These are phyloP conservation scores for Periconia macrospinosa DNA, from an alignment of 2,329 filamentous ascomycete species.

Conservation along the genomic window DNA sequence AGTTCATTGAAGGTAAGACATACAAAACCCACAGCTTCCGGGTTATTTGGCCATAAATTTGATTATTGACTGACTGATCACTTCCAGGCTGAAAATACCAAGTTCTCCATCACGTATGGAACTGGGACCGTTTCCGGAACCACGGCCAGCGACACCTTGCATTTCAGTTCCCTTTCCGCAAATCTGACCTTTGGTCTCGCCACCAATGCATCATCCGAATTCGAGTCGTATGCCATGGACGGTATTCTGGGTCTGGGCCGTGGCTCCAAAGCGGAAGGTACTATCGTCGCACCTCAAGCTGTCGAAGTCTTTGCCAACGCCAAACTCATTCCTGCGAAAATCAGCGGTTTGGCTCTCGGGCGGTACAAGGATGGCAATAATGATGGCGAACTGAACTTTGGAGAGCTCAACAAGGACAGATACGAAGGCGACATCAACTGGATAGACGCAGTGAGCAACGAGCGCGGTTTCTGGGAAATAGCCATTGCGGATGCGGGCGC, in stretches of 20 bases:
- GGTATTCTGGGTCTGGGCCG: conserved; percentile 81
- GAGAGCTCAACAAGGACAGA: conserved; percentile 66
- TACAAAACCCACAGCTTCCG: neutral
- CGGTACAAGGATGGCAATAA: conserved; percentile 66
- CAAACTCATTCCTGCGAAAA: conserved; percentile 62
- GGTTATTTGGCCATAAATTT: neutral
- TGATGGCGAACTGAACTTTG: conserved; percentile 78
- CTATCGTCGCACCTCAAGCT: conserved; percentile 61
- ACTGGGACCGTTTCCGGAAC: conserved; percentile 72
- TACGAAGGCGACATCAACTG: conserved; percentile 72
- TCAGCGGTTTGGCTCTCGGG: conserved; percentile 72
- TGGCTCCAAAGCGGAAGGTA: conserved; percentile 49
- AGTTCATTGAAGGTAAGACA: conserved; percentile 54
- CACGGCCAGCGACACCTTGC: conserved; percentile 67
- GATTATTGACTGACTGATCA: neutral
- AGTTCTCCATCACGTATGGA: conserved; percentile 74
- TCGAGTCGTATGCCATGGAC: conserved; percentile 79
- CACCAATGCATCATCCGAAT: conserved; percentile 71
- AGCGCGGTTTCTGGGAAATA: conserved; percentile 71
- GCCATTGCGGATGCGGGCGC: conserved; percentile 63
- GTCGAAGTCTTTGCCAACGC: conserved; percentile 62
- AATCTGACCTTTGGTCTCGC: conserved; percentile 73
- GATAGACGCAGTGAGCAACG: conserved; percentile 54
- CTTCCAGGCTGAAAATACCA: conserved; percentile 48
- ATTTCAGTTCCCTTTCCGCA: conserved; percentile 66